These are phyloP conservation scores for Penicillium sp. DNA, from an alignment of 2,329 filamentous ascomycete genomes.

Conservation along the genomic window DNA sequence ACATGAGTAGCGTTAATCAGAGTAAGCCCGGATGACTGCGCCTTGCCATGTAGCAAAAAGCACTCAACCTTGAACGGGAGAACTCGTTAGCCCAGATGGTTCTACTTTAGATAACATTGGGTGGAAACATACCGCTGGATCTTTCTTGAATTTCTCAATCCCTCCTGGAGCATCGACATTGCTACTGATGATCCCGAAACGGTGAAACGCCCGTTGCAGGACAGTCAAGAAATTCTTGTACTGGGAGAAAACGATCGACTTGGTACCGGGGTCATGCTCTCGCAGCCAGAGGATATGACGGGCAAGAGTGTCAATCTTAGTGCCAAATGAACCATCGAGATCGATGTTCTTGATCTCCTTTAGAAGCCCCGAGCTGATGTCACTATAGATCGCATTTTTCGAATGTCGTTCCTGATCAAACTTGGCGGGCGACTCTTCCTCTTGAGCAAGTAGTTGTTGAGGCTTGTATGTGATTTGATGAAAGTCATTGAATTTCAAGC, in stretches of 20 bases:
- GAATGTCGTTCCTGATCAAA: constrained; percentile 31
- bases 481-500: constrained; percentile 64
- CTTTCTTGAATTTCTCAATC: constrained; percentile 71
- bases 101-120: not conserved
- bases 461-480: constrained; percentile 84
- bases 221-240: constrained; percentile 77
- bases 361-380: constrained; percentile 68
- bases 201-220: constrained; percentile 65
- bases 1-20: constrained; percentile 91
- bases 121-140: constrained; percentile 53
- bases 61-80: constrained; percentile 64
- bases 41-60: constrained; percentile 84
- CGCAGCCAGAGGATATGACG: constrained; percentile 84
- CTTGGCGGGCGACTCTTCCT: constrained; percentile 42
- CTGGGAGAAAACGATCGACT: constrained; percentile 93
- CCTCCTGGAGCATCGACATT: constrained; percentile 68
- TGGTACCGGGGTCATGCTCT: constrained; percentile 77
- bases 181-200: constrained; percentile 70
- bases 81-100: constrained; percentile 24
- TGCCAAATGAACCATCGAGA: constrained; percentile 71
- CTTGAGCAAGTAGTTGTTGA: constrained; percentile 66
- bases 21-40: constrained; percentile 84
- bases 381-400: constrained; percentile 66
- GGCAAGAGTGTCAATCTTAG: constrained; percentile 80
- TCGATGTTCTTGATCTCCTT: constrained; percentile 80